These are phyloP conservation scores for Diaporthe nobilis DNA, from an alignment of 2,329 filamentous ascomycete genomes.

Conservation along the genomic window DNA sequence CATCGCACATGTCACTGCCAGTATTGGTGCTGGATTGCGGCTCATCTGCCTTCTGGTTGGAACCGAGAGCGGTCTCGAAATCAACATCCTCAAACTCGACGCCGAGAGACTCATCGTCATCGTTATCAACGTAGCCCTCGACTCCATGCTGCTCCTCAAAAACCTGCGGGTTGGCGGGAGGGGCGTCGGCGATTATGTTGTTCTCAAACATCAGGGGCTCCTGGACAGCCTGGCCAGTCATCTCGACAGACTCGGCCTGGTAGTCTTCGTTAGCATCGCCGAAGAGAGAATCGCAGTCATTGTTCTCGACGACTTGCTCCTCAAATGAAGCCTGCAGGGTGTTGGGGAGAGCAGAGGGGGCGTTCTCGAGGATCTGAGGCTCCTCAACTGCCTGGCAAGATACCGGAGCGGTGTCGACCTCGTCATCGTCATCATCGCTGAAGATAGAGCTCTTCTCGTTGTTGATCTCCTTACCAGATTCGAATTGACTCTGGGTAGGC, in stretches of 20 bases:
- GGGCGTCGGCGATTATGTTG: not conserved
- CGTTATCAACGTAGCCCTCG: not conserved
- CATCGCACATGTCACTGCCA: not conserved
- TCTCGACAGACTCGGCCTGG: not conserved
- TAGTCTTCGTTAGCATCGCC: too few species aligned
- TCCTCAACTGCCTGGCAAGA: not conserved
- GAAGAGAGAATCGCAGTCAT: not conserved
- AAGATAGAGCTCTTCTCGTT: not conserved
- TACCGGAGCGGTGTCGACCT: not conserved
- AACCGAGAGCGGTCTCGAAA: not conserved
- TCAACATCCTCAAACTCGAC: too few species aligned
- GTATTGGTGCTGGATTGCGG: not conserved
- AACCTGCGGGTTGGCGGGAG: not conserved
- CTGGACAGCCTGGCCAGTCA: not conserved
- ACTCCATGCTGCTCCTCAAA: not conserved
- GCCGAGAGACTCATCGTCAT: not conserved
- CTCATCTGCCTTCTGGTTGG: not conserved
- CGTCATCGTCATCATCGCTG: not conserved
- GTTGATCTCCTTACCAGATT: not conserved
- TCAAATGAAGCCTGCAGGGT: not conserved
- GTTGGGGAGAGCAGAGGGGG: not conserved
- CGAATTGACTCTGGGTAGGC: not conserved
- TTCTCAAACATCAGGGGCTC: not conserved
- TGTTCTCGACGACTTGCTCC: not conserved
- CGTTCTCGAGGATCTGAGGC: not conserved